phyloP scores from a whole-genome alignment of 1,139 yeast genomes.

The Starmera stellimalicola region DNA sequence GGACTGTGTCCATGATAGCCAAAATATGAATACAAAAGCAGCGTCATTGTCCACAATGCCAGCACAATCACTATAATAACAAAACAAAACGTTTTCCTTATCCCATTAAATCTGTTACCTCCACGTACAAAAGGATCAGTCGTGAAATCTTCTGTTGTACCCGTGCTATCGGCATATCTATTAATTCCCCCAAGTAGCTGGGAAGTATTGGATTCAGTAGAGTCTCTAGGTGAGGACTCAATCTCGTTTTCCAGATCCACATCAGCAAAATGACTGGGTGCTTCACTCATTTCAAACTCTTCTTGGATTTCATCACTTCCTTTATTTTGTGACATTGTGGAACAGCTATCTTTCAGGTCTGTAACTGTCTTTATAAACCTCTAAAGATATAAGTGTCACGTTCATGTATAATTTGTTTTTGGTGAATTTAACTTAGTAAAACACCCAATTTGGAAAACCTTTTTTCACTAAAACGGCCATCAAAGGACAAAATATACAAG shows the following conservation, averaged over 20 bases:
- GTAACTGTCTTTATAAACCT: too few species aligned
- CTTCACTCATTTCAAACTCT: constrained; percentile 1
- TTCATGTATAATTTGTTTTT: too few species aligned
- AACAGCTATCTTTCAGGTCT: too few species aligned
- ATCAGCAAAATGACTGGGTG: neutral
- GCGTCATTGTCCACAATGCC: constrained; percentile 1
- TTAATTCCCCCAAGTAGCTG: neutral
- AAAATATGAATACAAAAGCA: neutral
- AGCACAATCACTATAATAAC: neutral
- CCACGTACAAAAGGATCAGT: neutral
- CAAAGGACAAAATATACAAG: too few species aligned
- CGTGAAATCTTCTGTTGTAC: neutral
- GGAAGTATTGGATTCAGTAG: neutral
- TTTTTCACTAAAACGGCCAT: too few species aligned
- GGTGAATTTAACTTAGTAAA: too few species aligned
- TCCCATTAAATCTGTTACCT: neutral
- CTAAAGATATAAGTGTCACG: too few species aligned
- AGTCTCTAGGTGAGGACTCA: neutral
- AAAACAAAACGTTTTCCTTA: constrained; percentile 1
- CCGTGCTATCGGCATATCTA: constrained; percentile 1
- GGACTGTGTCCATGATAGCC: neutral
- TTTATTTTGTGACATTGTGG: too few species aligned
- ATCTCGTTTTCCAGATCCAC: constrained; percentile 1
- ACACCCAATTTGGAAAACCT: too few species aligned
- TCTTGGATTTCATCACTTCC: too few species aligned